Evolutionary conservation across 192 early-diverging fungal genomes (phyloP), one percentile per base, ranked within the genome.

Genomic region (Coemansia umbellata): DNA sequence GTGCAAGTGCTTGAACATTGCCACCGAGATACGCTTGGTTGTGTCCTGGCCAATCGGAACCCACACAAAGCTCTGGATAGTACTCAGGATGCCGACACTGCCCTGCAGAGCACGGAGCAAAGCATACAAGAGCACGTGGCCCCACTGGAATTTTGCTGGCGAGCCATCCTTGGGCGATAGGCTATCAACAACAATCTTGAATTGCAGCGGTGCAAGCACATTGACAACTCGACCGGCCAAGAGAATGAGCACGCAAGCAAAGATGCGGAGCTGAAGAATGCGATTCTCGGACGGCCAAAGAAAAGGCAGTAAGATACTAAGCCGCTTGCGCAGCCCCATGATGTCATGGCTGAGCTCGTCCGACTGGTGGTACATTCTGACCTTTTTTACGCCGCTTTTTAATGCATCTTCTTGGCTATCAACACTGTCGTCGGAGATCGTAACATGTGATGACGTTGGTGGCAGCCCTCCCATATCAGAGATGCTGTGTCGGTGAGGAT

Each of bases 1-100:
- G 65, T 94, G 94, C 53, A 95, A 66, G 57, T 99, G 96, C 30
- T 81, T 76, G 39, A 99, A 91, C 82, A 95, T 92, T 17, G 78
- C 80, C 8, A 97, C 82, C 11, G 92, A 91, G n/a, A 99, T 81
- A 43, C 91, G 83, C 39, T 92, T 85, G 13, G 91, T 94, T 10
- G 92, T 96, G 65, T 87, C 89, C 69, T 97, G 93, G 13, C 87
- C 85, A 8, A 99, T 86, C 2, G 94, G 95, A 40, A 97, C 87
- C 96, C 96, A 99, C 3, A 87, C 64, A 58, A 84, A 89, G 67
- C 81, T 85, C 67, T 94, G 91, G n/a, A 84, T 32, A 3, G 87
- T 85, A 43, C 86, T 87, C 23, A 98, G 60, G 5, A 91, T 58
- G 26, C 90, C 87, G 8, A 81, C 82, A 47, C 67, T 80, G 5